These are phyloP conservation scores for Gossypium schwendimanii DNA, from an alignment of 441 rosid genomes.

Conservation along the genomic window DNA sequence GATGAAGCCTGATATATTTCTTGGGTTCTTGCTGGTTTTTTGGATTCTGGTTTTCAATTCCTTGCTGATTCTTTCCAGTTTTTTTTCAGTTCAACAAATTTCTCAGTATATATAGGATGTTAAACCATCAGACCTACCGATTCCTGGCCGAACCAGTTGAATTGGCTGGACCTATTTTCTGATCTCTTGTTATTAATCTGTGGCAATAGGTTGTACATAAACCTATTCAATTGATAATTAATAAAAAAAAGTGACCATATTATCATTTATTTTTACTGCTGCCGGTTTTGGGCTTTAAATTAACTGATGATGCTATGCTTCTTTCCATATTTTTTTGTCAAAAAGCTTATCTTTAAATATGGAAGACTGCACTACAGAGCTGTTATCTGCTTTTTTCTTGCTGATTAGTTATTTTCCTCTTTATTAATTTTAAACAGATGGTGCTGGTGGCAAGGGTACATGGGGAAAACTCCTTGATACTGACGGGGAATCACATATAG, in stretches of 20 bases:
- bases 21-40: too few species aligned
- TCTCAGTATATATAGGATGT: too few species aligned
- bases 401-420: neutral
- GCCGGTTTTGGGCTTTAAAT: neutral
- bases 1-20: too few species aligned
- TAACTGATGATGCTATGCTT: neutral
- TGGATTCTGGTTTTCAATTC: too few species aligned
- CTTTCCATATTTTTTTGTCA: neutral
- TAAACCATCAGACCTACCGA: too few species aligned
- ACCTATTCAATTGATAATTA: neutral
- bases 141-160: too few species aligned
- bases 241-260: neutral
- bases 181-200: neutral
- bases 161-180: too few species aligned
- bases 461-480: slow-evolving; percentile 95
- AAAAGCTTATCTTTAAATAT: neutral
- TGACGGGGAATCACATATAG: slow-evolving; percentile 55
- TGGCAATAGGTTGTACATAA: neutral
- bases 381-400: neutral
- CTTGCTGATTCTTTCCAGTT: too few species aligned
- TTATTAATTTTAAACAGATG: slow-evolving; percentile 43
- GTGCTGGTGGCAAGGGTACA: slow-evolving; percentile 91
- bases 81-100: too few species aligned
- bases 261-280: neutral
- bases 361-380: neutral